Evolutionary conservation across 306 rosid species (phyloP), one percentile per base, ranked within the genome.

Genomic region (Acacia confusa): DNA sequence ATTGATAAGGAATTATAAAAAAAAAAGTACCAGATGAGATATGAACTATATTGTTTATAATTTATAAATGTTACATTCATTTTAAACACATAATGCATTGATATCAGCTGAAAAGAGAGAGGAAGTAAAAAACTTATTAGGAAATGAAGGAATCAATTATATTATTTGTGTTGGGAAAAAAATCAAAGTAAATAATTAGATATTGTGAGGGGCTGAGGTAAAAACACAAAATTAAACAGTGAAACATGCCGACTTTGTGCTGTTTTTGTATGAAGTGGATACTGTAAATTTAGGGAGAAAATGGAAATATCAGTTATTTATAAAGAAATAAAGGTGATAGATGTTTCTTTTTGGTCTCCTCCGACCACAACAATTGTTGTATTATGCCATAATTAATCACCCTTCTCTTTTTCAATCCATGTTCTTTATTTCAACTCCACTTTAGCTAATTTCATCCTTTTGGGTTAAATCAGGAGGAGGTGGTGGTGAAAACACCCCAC

Each of bases 331-430:
- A 53, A 53, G n/a, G 25, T 40, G n/a, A 66, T 6, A 9, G 11
- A 9, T 7, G 73, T n/a, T 20, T 40, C 73, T 40, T 69, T 38
- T 69, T 69, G 73, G 73, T 69, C 73, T 30, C 73, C 73, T 69
- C 50, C 17, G 16, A 69, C 52, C 73, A 20, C 52, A n/a, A 7
- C 73, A 69, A 24, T 10, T 40, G 9, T 27, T 63, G 43, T 32
- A 65, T 65, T 32, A 65, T 7, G 40, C n/a, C 17, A 20, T 30
- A 19, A 68, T 38, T 68, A 32, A 9, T 24, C 3, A 24, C 0
- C 48, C 27, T 0, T 7, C 8, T 4, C 7, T 12, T n/a, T 36
- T 68, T 13, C 43, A 36, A 34, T 12, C 72, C 44, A 68, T 38
- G 60, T 4, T 68, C 27, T 20, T 40, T 20, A 11, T 69, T 38